These are phyloP conservation scores for Nicotiana rustica DNA, from an alignment of 305 asterid genomes.

Conservation along the genomic window DNA sequence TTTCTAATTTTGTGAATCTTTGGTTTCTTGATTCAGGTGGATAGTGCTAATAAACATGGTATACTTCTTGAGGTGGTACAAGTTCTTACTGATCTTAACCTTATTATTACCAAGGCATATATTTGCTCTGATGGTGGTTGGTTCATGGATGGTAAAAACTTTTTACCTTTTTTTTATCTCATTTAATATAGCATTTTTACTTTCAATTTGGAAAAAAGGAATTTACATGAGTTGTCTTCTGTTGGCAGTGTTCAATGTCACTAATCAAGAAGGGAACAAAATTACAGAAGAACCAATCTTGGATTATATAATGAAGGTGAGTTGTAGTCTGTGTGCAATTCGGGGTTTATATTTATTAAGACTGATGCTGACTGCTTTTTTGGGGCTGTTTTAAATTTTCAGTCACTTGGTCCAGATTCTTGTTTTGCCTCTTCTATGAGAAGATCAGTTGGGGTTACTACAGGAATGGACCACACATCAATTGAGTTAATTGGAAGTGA, in stretches of 20 bases:
- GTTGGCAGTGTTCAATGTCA: constrained; percentile 43
- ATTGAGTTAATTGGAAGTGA: constrained; percentile 79
- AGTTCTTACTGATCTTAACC: constrained; percentile 42
- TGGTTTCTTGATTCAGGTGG: constrained; percentile 30
- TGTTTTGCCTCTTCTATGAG: constrained; percentile 50
- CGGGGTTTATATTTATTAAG: not conserved
- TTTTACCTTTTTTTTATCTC: not conserved
- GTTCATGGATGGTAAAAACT: constrained; percentile 46
- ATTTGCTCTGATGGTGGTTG: constrained; percentile 45
- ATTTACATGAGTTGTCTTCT: not conserved
- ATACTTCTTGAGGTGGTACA: constrained; percentile 42
- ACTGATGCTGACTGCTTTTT: too few species aligned
- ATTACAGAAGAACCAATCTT: constrained; percentile 35
- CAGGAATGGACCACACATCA: constrained; percentile 62
- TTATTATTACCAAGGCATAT: constrained; percentile 39
- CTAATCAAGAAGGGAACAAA: constrained; percentile 43
- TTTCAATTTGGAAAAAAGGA: not conserved
- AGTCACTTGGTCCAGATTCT: constrained; percentile 47
- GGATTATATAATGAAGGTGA: constrained; percentile 40
- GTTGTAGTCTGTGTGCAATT: constrained; percentile 17
- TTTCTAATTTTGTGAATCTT: constrained; percentile 3
- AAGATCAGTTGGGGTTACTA: constrained; percentile 69
- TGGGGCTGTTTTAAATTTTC: not conserved
- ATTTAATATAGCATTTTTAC: not conserved
- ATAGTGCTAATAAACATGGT: constrained; percentile 43